These are phyloP conservation scores for Suhomyces terraborum DNA, from an alignment of 1,139 yeast species.

Conservation along the genomic window DNA sequence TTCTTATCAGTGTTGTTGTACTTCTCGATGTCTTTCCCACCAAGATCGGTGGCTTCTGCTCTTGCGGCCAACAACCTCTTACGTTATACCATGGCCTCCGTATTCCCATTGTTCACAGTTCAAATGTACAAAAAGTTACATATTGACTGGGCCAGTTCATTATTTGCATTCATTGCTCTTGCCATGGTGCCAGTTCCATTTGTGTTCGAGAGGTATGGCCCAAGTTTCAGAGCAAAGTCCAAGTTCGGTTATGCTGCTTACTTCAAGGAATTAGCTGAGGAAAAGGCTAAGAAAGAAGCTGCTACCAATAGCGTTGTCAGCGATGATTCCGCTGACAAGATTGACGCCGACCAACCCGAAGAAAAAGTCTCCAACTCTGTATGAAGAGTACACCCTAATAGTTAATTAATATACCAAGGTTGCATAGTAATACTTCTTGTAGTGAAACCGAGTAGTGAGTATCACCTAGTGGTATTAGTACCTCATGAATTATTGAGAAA, in stretches of 20 bases:
- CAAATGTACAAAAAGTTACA: conserved; percentile 45
- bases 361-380: conserved; percentile 7
- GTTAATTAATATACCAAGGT: neutral
- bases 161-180: conserved; percentile 28
- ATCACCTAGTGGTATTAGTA: too few species aligned
- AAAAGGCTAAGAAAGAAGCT: conserved; percentile 24
- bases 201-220: conserved; percentile 24
- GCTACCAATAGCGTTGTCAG: conserved; percentile 15
- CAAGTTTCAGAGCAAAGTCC: conserved; percentile 23
- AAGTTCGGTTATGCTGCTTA: conserved; percentile 54
- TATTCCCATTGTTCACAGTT: conserved; percentile 48
- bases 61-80: conserved; percentile 76
- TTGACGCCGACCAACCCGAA: conserved; percentile 4
- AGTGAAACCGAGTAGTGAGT: too few species aligned
- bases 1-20: conserved; percentile 75
- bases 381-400: neutral
- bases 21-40: conserved; percentile 74
- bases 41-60: conserved; percentile 72
- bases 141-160: conserved; percentile 32
- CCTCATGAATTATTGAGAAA: too few species aligned
- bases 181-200: conserved; percentile 32
- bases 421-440: neutral
- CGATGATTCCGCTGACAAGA: conserved; percentile 1
- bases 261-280: conserved; percentile 33
- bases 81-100: conserved; percentile 68